Base-by-base conservation (phyloP, 176 grass and related monocot genomes). In the Calamus simplicifolius region DNA sequence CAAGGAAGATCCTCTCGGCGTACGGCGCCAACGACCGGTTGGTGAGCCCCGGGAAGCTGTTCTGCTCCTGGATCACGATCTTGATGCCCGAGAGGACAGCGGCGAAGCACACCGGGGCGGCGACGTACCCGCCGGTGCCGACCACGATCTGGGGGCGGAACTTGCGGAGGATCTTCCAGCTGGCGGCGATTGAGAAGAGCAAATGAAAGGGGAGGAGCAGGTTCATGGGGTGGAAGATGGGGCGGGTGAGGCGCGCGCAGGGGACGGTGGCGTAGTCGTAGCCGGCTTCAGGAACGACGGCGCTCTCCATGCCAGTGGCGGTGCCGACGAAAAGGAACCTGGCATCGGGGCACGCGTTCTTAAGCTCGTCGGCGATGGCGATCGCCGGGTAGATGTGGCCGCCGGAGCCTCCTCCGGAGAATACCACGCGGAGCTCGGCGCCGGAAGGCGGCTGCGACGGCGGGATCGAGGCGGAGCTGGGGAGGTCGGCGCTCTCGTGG, bases 21-120 rank as follows among this genome's bases (percentile, higher is more conserved):
- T 80, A 59, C 4, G 67, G 75, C 18, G 85, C 76, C 4, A 89
- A 38, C n/a, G 81, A 28, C 25, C 85, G 67, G 66, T 80, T 95
- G 61, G 68, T 71, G 23, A 74, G 71, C 19, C 82, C 85, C 3
- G 90, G 82, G 25, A 62, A 60, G 49, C 79, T 87, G 71, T 95
- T 87, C 85, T 95, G 90, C 68, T 95, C 90, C 74, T 95, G 90
- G 75, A 95, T 78, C 38, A 86, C 85, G 73, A 95, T 73, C 56
- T 83, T 87, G 54, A 89, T 38, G 16, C 82, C 58, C 0, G 79
- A 58, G 56, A 89, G 55, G 28, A 72, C 63, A n/a, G 89, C 85
- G 6, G 85, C 85, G 48, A 89, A 64, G 65, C 81, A 85, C 17
- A 78, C 79, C 1, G 89, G 79, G 12, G 85, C 70, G 12, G 82